These are phyloP conservation scores for Piloderma croceum DNA, from an alignment of 768 basidiomycete species.

Conservation along the genomic window DNA sequence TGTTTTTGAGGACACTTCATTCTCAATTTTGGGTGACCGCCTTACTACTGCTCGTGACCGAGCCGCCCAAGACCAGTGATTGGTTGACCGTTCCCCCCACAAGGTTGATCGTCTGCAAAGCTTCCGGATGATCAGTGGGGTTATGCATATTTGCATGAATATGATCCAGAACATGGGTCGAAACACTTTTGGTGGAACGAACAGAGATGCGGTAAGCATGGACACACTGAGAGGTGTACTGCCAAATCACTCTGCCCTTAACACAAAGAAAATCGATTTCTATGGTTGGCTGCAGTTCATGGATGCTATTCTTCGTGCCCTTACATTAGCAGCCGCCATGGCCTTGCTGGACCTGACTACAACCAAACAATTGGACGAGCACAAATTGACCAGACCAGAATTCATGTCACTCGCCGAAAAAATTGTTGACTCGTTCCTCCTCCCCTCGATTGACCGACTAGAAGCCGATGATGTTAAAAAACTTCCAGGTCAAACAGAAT, in stretches of 20 bases:
- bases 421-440: neutral
- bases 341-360: neutral
- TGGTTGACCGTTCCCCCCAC: slow-evolving; percentile 13
- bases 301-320: slow-evolving; percentile 10
- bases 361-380: neutral
- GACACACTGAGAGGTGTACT: slow-evolving; percentile 1
- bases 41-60: slow-evolving; percentile 15
- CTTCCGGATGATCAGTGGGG: slow-evolving; percentile 14
- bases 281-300: slow-evolving; percentile 16
- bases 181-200: slow-evolving; percentile 8
- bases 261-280: slow-evolving; percentile 13
- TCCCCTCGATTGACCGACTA: slow-evolving; percentile 5
- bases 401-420: too few relatives aligned
- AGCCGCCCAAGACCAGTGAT: slow-evolving; percentile 17
- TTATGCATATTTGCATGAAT: slow-evolving; percentile 15
- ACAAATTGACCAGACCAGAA: too few relatives aligned
- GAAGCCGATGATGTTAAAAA: slow-evolving; percentile 5
- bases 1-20: slow-evolving; percentile 10
- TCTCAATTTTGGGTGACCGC: slow-evolving; percentile 12
- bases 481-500: slow-evolving; percentile 1
- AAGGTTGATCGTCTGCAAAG: slow-evolving; percentile 15
- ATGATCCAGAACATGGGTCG: slow-evolving; percentile 8
- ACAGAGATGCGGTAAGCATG: slow-evolving; percentile 8
- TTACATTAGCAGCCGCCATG: slow-evolving; percentile 5
- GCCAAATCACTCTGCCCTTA: slow-evolving; percentile 7